These are phyloP conservation scores for Quillaja saponaria DNA, from an alignment of 306 rosid species.

Conservation along the genomic window DNA sequence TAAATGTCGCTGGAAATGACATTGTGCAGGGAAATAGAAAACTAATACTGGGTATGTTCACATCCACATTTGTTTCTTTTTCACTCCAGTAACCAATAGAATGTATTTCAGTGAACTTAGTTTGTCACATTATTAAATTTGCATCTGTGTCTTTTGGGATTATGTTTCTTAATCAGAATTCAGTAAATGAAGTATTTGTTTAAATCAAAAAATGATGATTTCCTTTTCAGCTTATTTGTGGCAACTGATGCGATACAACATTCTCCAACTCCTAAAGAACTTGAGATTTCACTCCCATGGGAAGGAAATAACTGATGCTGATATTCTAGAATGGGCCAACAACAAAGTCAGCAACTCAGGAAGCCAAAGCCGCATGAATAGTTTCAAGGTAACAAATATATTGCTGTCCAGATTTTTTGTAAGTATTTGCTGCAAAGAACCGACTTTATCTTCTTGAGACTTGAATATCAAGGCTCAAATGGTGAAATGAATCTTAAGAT, in stretches of 20 bases:
- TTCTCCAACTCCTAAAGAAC: constrained; percentile 85
- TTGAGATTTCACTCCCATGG: constrained; percentile 91
- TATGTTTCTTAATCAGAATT: background rate
- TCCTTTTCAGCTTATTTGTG: constrained; percentile 79
- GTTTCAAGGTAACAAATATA: constrained; percentile 66
- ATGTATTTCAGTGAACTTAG: constrained; percentile 8
- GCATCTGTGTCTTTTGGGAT: too few species aligned
- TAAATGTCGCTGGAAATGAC: constrained; percentile 94
- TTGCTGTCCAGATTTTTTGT: too few species aligned
- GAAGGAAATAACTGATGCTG: constrained; percentile 85
- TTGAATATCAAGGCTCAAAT: too few species aligned
- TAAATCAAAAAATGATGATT: constrained; percentile 21
- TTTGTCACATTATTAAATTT: background rate
- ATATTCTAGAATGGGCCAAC: constrained; percentile 93
- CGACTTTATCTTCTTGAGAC: too few species aligned
- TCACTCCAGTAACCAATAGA: constrained; percentile 9
- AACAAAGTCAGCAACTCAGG: constrained; percentile 70
- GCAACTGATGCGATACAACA: constrained; percentile 95
- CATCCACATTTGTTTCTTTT: background rate
- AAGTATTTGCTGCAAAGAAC: too few species aligned
- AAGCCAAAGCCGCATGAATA: constrained; percentile 72
- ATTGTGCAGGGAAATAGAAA: constrained; percentile 95
- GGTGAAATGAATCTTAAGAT: too few species aligned
- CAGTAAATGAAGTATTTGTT: background rate
- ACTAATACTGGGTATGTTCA: constrained; percentile 71